Evolutionary conservation across 768 basidiomycete genomes (phyloP), one percentile per base, ranked within the genome.

Genomic region (Mycena haematopus): DNA sequence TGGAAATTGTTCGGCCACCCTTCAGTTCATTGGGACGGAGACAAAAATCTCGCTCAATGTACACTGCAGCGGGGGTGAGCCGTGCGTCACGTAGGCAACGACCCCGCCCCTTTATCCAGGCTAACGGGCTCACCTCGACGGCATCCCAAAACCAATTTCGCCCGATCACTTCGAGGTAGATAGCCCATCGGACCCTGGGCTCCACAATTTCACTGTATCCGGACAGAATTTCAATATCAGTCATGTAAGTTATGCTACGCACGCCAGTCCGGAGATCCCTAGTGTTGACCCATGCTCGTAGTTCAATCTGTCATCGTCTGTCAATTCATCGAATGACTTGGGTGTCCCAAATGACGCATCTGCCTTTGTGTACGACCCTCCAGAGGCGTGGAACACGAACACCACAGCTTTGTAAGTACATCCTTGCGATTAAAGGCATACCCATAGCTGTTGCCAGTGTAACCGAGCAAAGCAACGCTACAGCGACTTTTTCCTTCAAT

Each of bases 351-450:
- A 29, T 21, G 24, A 19, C 25, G 14, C 13, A 1, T 19, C 15
- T 25, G 47, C 24, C 15, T 58, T 50, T 40, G 45, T 24, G 44
- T 56, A 47, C 45, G 31, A 33, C 3, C 56, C 44, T 44, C 45
- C 22, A 24, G 45, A 22, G 29, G 44, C 56, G 22, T 56, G 56
- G 56, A 35, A 7, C 45, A 47, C 55, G 10, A 4, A 27, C 22
- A 21, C 31, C 8, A 15, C 21, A 22, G 50, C n/a, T n/a, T n/a
- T n/a, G n/a, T 51, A 35, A 22, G 50, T 11, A 6, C n/a, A 13
- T 22, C 15, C 8, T 15, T 11, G 14, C 33, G 27, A 22, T 7
- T 22, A n/a, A 47, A 47, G 7, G 7, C 31, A 4, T 31, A 24
- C 17, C 11, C 3, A 1, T 27, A 10, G 21, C 25, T 25, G 27